phyloP scores from a whole-genome alignment of 2,329 filamentous ascomycete genomes.

The Thielaviopsis ethacetica region DNA sequence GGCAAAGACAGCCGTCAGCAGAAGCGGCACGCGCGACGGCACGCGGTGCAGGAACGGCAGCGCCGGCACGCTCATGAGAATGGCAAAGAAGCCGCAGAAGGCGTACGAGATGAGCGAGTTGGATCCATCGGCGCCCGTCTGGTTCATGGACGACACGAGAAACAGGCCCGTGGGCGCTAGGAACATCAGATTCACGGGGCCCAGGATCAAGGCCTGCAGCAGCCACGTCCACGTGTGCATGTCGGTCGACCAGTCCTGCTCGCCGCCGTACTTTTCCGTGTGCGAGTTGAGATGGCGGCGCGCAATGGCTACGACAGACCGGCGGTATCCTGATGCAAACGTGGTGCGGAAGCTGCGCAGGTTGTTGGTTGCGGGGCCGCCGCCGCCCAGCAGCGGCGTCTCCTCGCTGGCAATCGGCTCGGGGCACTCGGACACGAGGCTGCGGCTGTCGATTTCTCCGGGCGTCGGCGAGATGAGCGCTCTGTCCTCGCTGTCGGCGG shows the following conservation, averaged over 20 bases:
- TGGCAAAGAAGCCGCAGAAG: slow-evolving; percentile 47
- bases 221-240: slow-evolving; percentile 79
- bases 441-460: slow-evolving; percentile 9
- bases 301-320: slow-evolving; percentile 25
- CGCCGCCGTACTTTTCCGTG: slow-evolving; percentile 40
- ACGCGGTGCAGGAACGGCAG: slow-evolving; percentile 78
- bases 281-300: slow-evolving; percentile 19
- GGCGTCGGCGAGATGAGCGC: slow-evolving; percentile 19
- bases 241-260: slow-evolving; percentile 72
- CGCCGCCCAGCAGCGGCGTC: slow-evolving; percentile 28
- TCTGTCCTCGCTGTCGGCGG: slow-evolving; percentile 7
- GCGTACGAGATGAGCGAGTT: slow-evolving; percentile 56
- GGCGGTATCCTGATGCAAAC: slow-evolving; percentile 39
- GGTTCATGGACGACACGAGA: slow-evolving; percentile 53
- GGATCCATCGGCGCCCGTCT: slow-evolving; percentile 75
- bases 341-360: slow-evolving; percentile 26
- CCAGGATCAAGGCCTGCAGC: slow-evolving; percentile 66
- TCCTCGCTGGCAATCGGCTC: slow-evolving; percentile 22
- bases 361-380: slow-evolving; percentile 13
- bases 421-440: slow-evolving; percentile 6
- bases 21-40: slow-evolving; percentile 63
- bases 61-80: slow-evolving; percentile 58
- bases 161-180: slow-evolving; percentile 62
- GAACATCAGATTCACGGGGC: slow-evolving; percentile 61
- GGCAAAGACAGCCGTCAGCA: slow-evolving; percentile 56